Conservation (phyloP, 805 yeast species). For the Sungouiella blattae region DNA sequence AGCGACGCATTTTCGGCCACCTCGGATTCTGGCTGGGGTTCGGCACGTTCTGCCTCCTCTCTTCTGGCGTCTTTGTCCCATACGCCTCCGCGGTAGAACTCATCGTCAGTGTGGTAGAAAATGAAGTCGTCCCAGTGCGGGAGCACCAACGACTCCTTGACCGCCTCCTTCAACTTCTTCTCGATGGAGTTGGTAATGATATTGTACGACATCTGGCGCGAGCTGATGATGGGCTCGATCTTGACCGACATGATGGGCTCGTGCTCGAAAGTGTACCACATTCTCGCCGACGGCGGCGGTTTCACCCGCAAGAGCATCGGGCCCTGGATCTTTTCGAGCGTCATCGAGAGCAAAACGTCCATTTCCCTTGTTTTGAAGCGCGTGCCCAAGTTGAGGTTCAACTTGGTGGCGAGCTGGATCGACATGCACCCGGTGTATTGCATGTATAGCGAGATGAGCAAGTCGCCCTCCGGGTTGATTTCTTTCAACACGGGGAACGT, state of each 20-base stretch:
- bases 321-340: conserved; percentile 68
- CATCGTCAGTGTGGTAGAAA: conserved; percentile 61
- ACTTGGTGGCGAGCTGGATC: conserved; percentile 76
- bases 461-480: conserved; percentile 76
- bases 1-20: not conserved
- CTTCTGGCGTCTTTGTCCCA: conserved; percentile 55
- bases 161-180: conserved; percentile 71
- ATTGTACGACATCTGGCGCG: conserved; percentile 73
- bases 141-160: conserved; percentile 72
- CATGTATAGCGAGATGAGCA: conserved; percentile 58
- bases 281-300: conserved; percentile 85
- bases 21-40: not conserved
- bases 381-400: conserved; percentile 69
- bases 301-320: conserved; percentile 66
- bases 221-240: conserved; percentile 88
- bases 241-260: conserved; percentile 74
- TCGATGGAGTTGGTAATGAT: conserved; percentile 79
- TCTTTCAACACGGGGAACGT: conserved; percentile 68
- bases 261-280: conserved; percentile 85
- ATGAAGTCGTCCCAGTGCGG: conserved; percentile 90
- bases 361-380: conserved; percentile 75
- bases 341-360: conserved; percentile 66
- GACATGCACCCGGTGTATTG: conserved; percentile 74
- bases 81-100: conserved; percentile 86
- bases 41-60: not conserved